phyloP scores from a whole-genome alignment of 768 basidiomycete genomes.

The Pisolithus microcarpus region DNA sequence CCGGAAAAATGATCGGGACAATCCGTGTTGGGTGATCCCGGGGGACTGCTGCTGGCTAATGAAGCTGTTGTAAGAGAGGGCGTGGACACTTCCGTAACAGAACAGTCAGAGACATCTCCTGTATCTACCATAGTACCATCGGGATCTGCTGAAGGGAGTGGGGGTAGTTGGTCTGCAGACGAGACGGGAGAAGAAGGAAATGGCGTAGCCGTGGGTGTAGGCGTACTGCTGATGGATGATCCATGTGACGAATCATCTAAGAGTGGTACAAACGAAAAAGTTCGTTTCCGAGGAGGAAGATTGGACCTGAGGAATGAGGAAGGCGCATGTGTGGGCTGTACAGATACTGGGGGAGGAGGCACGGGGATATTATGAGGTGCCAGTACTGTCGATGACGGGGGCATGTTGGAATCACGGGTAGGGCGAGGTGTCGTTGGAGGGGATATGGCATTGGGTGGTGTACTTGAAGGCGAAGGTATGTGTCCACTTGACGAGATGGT shows the following conservation, averaged over 20 bases:
- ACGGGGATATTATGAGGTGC: conserved; percentile 8
- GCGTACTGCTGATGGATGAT: neutral
- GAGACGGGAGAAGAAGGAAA: neutral
- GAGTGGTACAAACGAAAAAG: conserved; percentile 5
- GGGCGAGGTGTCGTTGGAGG: neutral
- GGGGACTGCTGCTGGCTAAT: conserved; percentile 8
- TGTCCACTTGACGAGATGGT: neutral
- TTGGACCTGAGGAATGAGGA: neutral
- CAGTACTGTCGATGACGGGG: too few relatives aligned
- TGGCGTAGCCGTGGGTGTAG: neutral
- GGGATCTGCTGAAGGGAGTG: too few relatives aligned
- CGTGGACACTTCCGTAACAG: conserved; percentile 8
- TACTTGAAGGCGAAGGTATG: neutral
- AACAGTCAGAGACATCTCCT: conserved; percentile 4
- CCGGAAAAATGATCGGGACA: neutral
- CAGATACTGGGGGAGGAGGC: conserved; percentile 7
- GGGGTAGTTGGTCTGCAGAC: too few relatives aligned
- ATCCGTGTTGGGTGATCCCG: conserved; percentile 2
- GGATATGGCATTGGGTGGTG: neutral
- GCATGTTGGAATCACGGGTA: neutral
- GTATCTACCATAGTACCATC: neutral
- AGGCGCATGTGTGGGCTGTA: neutral
- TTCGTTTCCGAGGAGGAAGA: conserved; percentile 8
- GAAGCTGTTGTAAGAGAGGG: conserved; percentile 11
- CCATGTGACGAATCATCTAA: conserved; percentile 5